Percentiles rank a stretch among this genome's conserved stretches.
Conservation (phyloP, 495 filamentous ascomycete species). For the Talaromyces proteolyticus region DNA sequence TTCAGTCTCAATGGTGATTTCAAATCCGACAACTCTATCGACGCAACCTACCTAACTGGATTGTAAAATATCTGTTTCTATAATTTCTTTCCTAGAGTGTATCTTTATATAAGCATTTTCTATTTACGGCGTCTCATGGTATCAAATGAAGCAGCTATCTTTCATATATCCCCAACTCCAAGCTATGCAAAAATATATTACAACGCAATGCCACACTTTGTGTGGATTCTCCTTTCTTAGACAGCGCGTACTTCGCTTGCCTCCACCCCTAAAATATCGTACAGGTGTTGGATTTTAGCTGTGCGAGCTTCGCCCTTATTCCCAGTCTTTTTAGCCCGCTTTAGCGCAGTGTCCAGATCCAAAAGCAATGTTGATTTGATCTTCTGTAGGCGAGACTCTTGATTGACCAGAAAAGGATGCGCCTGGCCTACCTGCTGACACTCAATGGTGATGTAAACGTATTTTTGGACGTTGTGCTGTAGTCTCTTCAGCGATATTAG, state of each 20-base stretch:
- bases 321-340: constrained; percentile 57
- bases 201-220: constrained; percentile 7
- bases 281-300: constrained; percentile 69
- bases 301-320: constrained; percentile 48
- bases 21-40: constrained; percentile 49
- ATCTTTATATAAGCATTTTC: constrained; percentile 10
- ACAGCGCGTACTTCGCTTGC: constrained; percentile 58
- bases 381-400: constrained; percentile 50
- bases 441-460: constrained; percentile 46
- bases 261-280: constrained; percentile 70
- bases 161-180: constrained; percentile 3
- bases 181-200: constrained; percentile 32
- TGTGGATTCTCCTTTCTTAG: too few relatives aligned
- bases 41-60: constrained; percentile 35
- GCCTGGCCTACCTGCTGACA: constrained; percentile 44
- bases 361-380: constrained; percentile 74
- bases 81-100: constrained; percentile 20
- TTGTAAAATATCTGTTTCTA: constrained; percentile 37
- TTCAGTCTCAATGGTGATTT: constrained; percentile 81
- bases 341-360: constrained; percentile 74
- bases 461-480: constrained; percentile 53
- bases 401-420: constrained; percentile 61
- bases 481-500: constrained; percentile 45
- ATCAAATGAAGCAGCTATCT: constrained; percentile 2
- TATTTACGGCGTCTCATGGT: constrained; percentile 5